These are phyloP conservation scores for Yamadazyma kanchanaburiensis DNA, from an alignment of 1,139 yeast genomes.

Conservation along the genomic window DNA sequence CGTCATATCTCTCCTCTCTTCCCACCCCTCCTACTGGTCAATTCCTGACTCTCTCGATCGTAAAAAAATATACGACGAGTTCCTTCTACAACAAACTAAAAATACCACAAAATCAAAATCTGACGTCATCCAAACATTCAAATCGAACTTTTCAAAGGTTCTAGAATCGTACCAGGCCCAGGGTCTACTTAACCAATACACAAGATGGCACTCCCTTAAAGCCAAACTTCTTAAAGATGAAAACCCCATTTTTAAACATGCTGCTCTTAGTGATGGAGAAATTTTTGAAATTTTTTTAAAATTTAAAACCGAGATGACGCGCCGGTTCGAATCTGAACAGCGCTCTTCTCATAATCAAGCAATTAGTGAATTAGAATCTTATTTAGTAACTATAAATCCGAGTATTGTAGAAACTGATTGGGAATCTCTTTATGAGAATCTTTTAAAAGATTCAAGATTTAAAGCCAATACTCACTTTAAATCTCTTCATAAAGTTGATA, in stretches of 20 bases:
- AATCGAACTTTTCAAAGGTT: constrained; percentile 49
- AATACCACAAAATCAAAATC: constrained; percentile 53
- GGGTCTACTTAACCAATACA: constrained; percentile 48
- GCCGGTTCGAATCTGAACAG: constrained; percentile 31
- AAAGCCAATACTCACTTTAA: constrained; percentile 58
- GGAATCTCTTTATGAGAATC: constrained; percentile 38
- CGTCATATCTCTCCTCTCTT: constrained; percentile 59
- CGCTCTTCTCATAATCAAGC: constrained; percentile 44
- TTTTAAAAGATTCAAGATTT: constrained; percentile 50
- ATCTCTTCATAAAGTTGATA: constrained; percentile 54
- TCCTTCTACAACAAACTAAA: constrained; percentile 51
- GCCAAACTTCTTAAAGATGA: constrained; percentile 51
- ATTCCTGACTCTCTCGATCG: constrained; percentile 60
- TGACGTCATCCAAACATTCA: constrained; percentile 52
- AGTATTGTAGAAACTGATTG: constrained; percentile 33
- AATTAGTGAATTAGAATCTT: constrained; percentile 46
- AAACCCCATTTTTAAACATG: constrained; percentile 59
- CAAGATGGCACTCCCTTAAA: constrained; percentile 66
- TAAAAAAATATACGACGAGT: constrained; percentile 63
- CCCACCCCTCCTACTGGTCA: constrained; percentile 68
- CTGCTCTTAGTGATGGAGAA: constrained; percentile 57
- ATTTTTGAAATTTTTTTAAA: constrained; percentile 51
- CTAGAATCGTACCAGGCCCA: constrained; percentile 31
- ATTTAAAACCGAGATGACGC: constrained; percentile 41
- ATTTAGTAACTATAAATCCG: constrained; percentile 37